Percentiles rank a stretch among this genome's conserved stretches.
Evolutionary conservation across 139 green algal species (phyloP).

Genomic region (Chlamydomonas eustigma): DNA sequence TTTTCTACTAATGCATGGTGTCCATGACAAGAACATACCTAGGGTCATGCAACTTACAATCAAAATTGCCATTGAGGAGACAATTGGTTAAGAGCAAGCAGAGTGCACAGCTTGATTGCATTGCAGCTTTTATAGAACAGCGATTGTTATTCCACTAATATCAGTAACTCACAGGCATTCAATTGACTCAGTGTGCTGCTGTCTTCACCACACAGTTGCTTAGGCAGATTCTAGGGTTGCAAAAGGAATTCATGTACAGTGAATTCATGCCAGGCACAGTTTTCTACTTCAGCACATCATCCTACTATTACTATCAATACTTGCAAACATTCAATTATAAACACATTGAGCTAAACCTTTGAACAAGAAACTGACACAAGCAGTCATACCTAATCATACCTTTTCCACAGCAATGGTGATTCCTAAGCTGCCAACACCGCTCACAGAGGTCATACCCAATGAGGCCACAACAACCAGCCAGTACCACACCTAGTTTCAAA

Average conservation of each 20-base stretch:
- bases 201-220: slow-evolving; percentile 44
- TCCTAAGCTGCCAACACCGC: slow-evolving; percentile 53
- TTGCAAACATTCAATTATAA: background rate
- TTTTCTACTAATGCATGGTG: too few species aligned
- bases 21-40: too few species aligned
- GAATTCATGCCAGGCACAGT: too few species aligned
- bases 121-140: too few species aligned
- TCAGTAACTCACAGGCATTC: slow-evolving; percentile 48
- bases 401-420: slow-evolving; percentile 57
- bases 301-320: too few species aligned
- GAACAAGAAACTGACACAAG: background rate
- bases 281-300: too few species aligned
- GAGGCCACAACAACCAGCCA: slow-evolving; percentile 31
- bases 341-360: background rate
- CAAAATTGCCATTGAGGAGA: too few species aligned
- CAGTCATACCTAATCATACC: background rate
- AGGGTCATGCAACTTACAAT: too few species aligned
- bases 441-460: slow-evolving; percentile 40
- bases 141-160: too few species aligned
- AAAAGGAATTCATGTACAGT: too few species aligned
- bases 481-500: slow-evolving; percentile 22
- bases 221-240: slow-evolving; percentile 41
- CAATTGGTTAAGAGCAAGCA: too few species aligned
- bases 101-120: too few species aligned
- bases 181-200: slow-evolving; percentile 26